Conservation (phyloP, 495 filamentous ascomycete genomes). For the Niebla homalea region DNA sequence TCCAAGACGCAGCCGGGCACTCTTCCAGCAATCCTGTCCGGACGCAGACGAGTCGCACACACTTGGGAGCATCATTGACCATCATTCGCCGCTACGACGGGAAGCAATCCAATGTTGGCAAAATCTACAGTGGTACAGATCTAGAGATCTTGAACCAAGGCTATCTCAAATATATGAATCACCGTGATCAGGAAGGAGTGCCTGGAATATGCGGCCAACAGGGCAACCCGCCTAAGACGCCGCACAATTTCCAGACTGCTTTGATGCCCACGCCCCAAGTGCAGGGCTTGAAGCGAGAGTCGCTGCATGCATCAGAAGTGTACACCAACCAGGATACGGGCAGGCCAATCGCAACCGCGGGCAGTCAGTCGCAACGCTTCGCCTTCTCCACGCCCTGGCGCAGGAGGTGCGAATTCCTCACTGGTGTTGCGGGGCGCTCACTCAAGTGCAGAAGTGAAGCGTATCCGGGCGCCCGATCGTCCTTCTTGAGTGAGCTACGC, state of each 20-base stretch:
- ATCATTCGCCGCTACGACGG: constrained; percentile 79
- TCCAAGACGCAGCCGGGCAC: too few relatives aligned
- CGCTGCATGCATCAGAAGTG: too few relatives aligned
- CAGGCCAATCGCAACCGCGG: background rate
- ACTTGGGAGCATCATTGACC: constrained; percentile 42
- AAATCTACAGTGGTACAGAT: constrained; percentile 39
- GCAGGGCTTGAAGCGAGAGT: too few relatives aligned
- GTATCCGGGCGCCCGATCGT: constrained; percentile 28
- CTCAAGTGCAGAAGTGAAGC: constrained; percentile 63
- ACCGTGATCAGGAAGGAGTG: background rate
- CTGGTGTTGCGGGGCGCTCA: constrained; percentile 56
- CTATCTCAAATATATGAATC: constrained; percentile 40
- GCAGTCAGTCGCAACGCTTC: constrained; percentile 29
- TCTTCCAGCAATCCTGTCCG: too few relatives aligned
- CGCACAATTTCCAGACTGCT: background rate
- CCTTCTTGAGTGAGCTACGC: constrained; percentile 68
- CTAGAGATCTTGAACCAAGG: constrained; percentile 51
- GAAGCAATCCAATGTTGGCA: constrained; percentile 85
- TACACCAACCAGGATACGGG: background rate
- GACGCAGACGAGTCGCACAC: too few relatives aligned
- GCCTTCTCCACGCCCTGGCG: constrained; percentile 76
- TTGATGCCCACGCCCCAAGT: too few relatives aligned
- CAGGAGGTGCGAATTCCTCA: constrained; percentile 69
- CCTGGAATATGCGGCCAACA: too few relatives aligned
- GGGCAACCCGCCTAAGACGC: background rate